Conservation (phyloP, 495 filamentous ascomycete species). For the Achaetomiella virescens region DNA sequence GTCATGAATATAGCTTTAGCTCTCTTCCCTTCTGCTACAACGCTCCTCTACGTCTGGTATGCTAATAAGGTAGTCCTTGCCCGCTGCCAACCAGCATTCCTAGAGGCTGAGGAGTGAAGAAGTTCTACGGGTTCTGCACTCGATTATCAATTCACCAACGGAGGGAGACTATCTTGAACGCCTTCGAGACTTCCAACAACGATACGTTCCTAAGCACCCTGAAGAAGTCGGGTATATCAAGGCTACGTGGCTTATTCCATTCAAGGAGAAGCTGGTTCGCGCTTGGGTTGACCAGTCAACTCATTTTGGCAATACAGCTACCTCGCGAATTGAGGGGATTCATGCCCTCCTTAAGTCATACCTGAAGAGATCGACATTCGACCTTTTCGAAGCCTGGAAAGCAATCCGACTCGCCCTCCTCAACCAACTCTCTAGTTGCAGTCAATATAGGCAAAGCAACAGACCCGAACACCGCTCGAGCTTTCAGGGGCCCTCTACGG, state of each 20-base stretch:
- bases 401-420: background rate
- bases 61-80: background rate
- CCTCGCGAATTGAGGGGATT: background rate
- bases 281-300: background rate
- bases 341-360: background rate
- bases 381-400: slow-evolving; percentile 1
- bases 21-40: background rate
- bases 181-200: background rate
- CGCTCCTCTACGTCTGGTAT: background rate
- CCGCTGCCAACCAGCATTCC: background rate
- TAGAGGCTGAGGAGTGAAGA: background rate
- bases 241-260: background rate
- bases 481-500: background rate
- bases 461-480: background rate
- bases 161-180: background rate
- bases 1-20: background rate
- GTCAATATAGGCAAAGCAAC: background rate
- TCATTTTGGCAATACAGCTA: slow-evolving; percentile 3
- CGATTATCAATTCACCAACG: background rate
- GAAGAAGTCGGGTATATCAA: slow-evolving; percentile 1
- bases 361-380: background rate
- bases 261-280: background rate
- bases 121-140: background rate
- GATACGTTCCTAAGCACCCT: background rate
- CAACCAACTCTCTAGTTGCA: slow-evolving; percentile 1